Conservation (phyloP, 495 filamentous ascomycete species). For the Platismatia glauca region DNA sequence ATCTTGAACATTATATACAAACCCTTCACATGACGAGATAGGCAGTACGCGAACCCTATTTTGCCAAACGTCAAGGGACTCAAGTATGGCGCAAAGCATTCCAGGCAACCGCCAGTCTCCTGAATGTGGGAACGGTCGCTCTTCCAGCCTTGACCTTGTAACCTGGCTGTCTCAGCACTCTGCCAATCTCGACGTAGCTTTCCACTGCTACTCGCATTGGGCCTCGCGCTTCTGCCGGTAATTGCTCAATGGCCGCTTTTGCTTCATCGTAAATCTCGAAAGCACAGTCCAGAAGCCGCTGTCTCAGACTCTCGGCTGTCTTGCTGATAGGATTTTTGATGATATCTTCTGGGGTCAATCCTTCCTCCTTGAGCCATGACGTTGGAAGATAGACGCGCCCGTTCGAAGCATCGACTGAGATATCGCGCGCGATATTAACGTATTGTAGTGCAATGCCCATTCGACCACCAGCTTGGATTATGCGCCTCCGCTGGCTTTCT, state of each 20-base stretch:
- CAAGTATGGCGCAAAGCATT: constrained; percentile 32
- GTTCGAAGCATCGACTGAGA: constrained; percentile 50
- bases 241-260: constrained; percentile 41
- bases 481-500: constrained; percentile 20
- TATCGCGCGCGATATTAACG: constrained; percentile 63
- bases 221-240: constrained; percentile 47
- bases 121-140: constrained; percentile 48
- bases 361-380: constrained; percentile 48
- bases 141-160: constrained; percentile 42
- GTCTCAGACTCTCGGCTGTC: constrained; percentile 39
- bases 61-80: not conserved
- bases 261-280: constrained; percentile 44
- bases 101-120: constrained; percentile 48
- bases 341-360: constrained; percentile 43
- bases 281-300: constrained; percentile 45
- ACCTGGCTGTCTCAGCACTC: constrained; percentile 40
- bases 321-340: constrained; percentile 36
- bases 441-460: constrained; percentile 66
- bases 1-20: constrained; percentile 14
- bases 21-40: not conserved
- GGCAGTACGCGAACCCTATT: not conserved
- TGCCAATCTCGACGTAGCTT: constrained; percentile 66
- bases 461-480: constrained; percentile 40
- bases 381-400: constrained; percentile 55
- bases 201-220: constrained; percentile 59